Conservation (phyloP, 2,329 filamentous ascomycete species). For the Colletotrichum abscissum region DNA sequence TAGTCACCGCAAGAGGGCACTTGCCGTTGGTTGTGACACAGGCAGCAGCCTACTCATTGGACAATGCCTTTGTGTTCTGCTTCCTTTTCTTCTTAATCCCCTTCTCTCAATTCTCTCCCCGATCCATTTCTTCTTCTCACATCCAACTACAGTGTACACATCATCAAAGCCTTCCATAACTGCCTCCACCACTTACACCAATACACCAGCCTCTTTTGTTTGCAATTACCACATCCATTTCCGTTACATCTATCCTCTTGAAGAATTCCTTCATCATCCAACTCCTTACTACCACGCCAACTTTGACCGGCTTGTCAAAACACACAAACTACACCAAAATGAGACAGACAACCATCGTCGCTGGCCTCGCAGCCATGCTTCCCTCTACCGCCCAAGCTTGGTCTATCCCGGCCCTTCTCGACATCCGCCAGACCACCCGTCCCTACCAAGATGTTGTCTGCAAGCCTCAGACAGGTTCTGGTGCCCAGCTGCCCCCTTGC, state of each 20-base stretch:
- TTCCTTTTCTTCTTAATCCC: slow-evolving; percentile 4
- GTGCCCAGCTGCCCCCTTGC: slow-evolving; percentile 41
- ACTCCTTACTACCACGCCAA: background rate
- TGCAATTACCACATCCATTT: background rate
- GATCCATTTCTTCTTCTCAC: background rate
- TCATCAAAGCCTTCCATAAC: background rate
- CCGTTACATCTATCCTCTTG: background rate
- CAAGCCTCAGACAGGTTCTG: slow-evolving; percentile 27
- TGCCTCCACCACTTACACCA: slow-evolving; percentile 16
- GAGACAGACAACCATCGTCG: slow-evolving; percentile 27
- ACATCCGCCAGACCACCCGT: slow-evolving; percentile 35
- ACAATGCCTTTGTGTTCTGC: background rate
- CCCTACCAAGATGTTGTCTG: slow-evolving; percentile 33
- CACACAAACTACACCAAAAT: background rate
- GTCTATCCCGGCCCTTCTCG: slow-evolving; percentile 12
- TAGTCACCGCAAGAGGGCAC: background rate
- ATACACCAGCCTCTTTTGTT: slow-evolving; percentile 1
- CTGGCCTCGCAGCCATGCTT: slow-evolving; percentile 26
- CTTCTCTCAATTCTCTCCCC: slow-evolving; percentile 3
- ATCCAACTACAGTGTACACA: slow-evolving; percentile 11
- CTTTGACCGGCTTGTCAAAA: background rate
- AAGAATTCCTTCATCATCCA: background rate
- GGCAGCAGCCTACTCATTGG: slow-evolving; percentile 4
- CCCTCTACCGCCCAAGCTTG: slow-evolving; percentile 10
- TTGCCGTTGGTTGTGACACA: background rate